Conservation (phyloP, 2,329 filamentous ascomycete genomes). For the Talaromyces sp. region DNA sequence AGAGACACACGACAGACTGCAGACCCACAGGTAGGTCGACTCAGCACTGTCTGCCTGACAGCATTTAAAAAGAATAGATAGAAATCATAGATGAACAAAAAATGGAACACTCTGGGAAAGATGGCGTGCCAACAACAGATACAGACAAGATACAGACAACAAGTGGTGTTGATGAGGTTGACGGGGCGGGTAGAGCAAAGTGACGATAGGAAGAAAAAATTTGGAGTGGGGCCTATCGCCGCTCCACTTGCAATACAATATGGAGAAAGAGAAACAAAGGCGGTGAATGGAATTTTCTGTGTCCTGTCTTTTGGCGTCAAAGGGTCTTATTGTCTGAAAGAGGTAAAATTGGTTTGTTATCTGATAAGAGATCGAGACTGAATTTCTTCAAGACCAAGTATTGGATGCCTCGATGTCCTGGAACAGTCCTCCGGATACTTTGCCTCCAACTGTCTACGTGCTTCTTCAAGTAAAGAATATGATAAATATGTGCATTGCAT, state of each 20-base stretch:
- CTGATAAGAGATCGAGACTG: background rate
- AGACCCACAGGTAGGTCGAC: background rate
- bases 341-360: constrained; percentile 2
- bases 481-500: constrained; percentile 6
- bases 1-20: constrained; percentile 8
- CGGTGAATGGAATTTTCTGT: constrained; percentile 5
- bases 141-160: background rate
- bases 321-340: background rate
- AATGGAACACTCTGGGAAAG: background rate
- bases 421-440: constrained; percentile 3
- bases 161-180: background rate
- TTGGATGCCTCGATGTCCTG: background rate
- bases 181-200: background rate
- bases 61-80: background rate
- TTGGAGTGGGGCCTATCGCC: constrained; percentile 9
- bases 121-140: background rate
- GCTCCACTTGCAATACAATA: background rate
- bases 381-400: too few species aligned
- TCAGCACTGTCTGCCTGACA: background rate
- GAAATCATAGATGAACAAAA: background rate
- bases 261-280: constrained; percentile 5
- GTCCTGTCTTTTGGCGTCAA: constrained; percentile 3
- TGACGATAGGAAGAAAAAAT: constrained; percentile 15
- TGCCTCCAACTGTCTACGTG: background rate
- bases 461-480: background rate